Evolutionary conservation across 768 basidiomycete genomes (phyloP).

Genomic region (Panaeolus papilionaceus): DNA sequence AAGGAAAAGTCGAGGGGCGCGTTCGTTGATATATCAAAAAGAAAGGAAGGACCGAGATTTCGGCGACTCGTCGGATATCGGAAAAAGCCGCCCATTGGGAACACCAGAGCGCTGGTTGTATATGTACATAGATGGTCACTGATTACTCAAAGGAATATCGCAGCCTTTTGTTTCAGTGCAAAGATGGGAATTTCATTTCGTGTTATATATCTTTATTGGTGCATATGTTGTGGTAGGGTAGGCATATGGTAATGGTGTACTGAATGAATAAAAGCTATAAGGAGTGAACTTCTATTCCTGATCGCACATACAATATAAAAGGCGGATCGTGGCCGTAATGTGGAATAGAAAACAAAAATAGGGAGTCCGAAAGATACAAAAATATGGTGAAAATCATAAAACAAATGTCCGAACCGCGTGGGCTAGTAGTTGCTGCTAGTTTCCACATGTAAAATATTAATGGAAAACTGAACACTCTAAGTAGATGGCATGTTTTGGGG

Average conservation of each 20-base stretch:
- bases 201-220: not conserved
- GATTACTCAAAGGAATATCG: not conserved
- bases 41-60: not conserved
- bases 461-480: conserved; percentile 4
- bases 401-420: conserved; percentile 6
- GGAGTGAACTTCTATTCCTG: not conserved
- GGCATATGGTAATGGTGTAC: not conserved
- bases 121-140: not conserved
- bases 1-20: not conserved
- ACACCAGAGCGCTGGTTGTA: not conserved
- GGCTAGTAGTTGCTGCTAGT: not conserved
- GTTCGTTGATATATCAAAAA: not conserved
- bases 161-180: not conserved
- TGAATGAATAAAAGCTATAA: not conserved
- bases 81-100: not conserved
- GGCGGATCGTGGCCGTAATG: not conserved
- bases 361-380: conserved; percentile 9
- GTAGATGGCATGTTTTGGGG: conserved; percentile 1
- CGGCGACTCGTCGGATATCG: conserved; percentile 7
- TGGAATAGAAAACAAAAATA: not conserved
- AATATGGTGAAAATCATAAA: not conserved
- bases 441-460: conserved; percentile 5
- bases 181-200: not conserved
- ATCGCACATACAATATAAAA: conserved; percentile 1
- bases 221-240: not conserved